Evolutionary conservation across 1,139 yeast species (phyloP).

Genomic region (Pichia sp.): DNA sequence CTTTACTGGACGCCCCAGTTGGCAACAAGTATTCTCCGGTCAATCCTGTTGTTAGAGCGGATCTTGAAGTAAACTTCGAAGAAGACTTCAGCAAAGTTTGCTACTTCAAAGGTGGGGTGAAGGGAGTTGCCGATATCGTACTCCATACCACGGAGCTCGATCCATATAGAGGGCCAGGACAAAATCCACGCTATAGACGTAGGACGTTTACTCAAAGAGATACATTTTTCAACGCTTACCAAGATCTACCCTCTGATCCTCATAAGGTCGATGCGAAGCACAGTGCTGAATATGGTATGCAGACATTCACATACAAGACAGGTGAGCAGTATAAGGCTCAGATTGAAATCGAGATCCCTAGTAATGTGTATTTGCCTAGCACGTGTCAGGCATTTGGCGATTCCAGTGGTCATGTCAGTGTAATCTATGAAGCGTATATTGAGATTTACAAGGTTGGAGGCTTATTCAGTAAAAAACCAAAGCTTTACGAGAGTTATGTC

Average conservation of each 20-base stretch:
- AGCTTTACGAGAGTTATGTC: not conserved
- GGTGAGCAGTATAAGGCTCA: constrained; percentile 11
- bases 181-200: not conserved
- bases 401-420: constrained; percentile 8
- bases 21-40: constrained; percentile 11
- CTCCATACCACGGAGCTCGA: constrained; percentile 5
- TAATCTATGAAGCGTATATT: constrained; percentile 12
- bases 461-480: constrained; percentile 1
- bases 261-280: not conserved
- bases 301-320: not conserved
- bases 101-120: constrained; percentile 11
- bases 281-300: not conserved
- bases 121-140: constrained; percentile 8
- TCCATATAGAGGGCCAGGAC: too few species aligned
- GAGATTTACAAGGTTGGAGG: constrained; percentile 13
- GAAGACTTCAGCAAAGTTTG: constrained; percentile 9
- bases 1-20: constrained; percentile 5
- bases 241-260: not conserved
- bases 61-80: constrained; percentile 3
- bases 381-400: constrained; percentile 10
- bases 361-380: constrained; percentile 12
- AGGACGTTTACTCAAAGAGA: not conserved
- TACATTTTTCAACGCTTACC: not conserved
- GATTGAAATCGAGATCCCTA: constrained; percentile 14
- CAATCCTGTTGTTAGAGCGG: constrained; percentile 5